A percentile compares a stretch with the other conserved stretches of the same genome.
phyloP scores from a whole-genome alignment of 768 basidiomycete species.

The Psilocybe cubensis region DNA sequence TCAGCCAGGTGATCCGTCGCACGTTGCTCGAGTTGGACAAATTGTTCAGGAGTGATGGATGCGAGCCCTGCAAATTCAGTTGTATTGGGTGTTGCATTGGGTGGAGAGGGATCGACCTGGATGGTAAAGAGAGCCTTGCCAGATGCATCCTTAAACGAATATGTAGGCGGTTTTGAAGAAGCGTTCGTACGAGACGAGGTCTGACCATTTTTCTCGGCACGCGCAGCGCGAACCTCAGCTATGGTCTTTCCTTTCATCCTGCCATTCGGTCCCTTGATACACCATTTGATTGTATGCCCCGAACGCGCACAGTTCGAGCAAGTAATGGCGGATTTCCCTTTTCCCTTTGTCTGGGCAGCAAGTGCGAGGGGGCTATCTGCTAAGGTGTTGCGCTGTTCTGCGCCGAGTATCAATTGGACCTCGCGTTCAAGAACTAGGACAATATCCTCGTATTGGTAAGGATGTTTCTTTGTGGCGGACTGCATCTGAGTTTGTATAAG shows the following conservation, averaged over 20 bases:
- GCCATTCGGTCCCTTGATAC: slow-evolving; percentile 19
- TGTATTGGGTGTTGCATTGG: neutral
- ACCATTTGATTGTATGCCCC: slow-evolving; percentile 19
- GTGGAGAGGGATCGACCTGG: neutral
- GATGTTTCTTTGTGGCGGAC: neutral
- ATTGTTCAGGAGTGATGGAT: no score
- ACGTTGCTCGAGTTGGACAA: no score
- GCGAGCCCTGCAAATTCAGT: no score
- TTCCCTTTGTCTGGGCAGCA: neutral
- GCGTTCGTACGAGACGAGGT: no score
- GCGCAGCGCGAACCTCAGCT: slow-evolving; percentile 16
- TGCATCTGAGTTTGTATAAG: slow-evolving; percentile 14
- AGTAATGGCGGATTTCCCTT: neutral
- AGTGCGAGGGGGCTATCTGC: neutral
- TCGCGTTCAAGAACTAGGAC: slow-evolving; percentile 4
- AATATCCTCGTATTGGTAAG: slow-evolving; percentile 9
- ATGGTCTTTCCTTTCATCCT: slow-evolving; percentile 31
- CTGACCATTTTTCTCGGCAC: no score
- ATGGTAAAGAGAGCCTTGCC: slow-evolving; percentile 5
- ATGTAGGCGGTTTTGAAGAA: neutral
- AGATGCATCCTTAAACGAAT: neutral
- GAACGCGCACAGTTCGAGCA: slow-evolving; percentile 19
- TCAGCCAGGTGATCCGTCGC: no score
- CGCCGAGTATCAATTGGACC: neutral
- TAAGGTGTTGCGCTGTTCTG: neutral